phyloP scores from a whole-genome alignment of 1,139 yeast genomes.

The Arxiozyma telluris region DNA sequence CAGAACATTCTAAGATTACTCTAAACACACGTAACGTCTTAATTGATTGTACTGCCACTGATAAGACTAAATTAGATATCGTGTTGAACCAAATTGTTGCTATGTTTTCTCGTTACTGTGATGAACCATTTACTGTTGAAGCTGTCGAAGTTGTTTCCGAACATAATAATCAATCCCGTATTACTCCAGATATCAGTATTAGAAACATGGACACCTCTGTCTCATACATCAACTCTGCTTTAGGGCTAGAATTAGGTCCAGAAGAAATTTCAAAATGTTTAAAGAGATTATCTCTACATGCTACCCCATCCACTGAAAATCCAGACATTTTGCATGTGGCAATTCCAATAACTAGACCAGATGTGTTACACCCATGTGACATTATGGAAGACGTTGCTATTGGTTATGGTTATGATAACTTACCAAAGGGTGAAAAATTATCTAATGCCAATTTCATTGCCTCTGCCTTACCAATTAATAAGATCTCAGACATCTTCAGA shows the following conservation, averaged over 20 bases:
- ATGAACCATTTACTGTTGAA: constrained; percentile 71
- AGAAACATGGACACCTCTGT: constrained; percentile 69
- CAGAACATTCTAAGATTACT: constrained; percentile 82
- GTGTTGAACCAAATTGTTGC: constrained; percentile 89
- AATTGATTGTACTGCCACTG: constrained; percentile 93
- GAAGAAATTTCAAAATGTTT: constrained; percentile 62
- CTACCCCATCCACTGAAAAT: constrained; percentile 44
- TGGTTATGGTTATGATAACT: constrained; percentile 88
- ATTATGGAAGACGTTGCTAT: constrained; percentile 98
- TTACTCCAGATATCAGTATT: constrained; percentile 64
- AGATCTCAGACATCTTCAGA: constrained; percentile 84
- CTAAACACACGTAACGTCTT: constrained; percentile 79
- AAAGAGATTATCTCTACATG: constrained; percentile 71
- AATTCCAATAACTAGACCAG: constrained; percentile 92
- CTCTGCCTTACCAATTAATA: constrained; percentile 82
- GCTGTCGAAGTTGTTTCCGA: constrained; percentile 79
- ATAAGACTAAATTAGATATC: constrained; percentile 82
- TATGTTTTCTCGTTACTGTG: constrained; percentile 86
- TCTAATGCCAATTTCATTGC: constrained; percentile 72
- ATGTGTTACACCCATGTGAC: constrained; percentile 94
- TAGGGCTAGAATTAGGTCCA: constrained; percentile 67
- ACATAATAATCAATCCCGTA: constrained; percentile 71
- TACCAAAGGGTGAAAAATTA: constrained; percentile 72
- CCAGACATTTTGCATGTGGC: constrained; percentile 53
- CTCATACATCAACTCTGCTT: constrained; percentile 80